Percentiles rank a stretch among this genome's conserved stretches.
These are phyloP conservation scores for Hymenoscyphus fructigenus DNA, from an alignment of 2,329 filamentous ascomycete genomes.

Conservation along the genomic window DNA sequence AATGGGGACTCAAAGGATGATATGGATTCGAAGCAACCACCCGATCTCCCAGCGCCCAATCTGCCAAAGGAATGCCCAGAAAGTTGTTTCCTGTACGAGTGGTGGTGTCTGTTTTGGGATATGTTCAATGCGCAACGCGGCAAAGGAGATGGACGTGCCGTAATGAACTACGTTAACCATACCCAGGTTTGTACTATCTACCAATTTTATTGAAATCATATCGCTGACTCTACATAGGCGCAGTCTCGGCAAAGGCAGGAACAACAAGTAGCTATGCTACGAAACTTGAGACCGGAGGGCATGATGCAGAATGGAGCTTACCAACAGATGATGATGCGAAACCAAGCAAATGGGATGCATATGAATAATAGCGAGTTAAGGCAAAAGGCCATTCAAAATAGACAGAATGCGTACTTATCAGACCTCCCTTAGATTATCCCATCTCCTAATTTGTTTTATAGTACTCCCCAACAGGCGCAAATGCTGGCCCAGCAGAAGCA, in stretches of 20 bases:
- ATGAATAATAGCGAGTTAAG: slow-evolving; percentile 62
- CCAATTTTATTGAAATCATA: slow-evolving; percentile 8
- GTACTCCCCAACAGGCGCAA: slow-evolving; percentile 57
- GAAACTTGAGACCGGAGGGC: slow-evolving; percentile 62
- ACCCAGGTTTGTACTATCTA: slow-evolving; percentile 66
- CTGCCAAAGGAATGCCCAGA: slow-evolving; percentile 64
- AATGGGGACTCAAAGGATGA: slow-evolving; percentile 82
- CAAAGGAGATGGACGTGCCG: slow-evolving; percentile 60
- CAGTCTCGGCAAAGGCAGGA: slow-evolving; percentile 73
- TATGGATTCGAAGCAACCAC: slow-evolving; percentile 69
- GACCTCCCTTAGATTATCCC: not conserved
- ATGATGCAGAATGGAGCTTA: slow-evolving; percentile 53
- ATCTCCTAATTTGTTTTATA: slow-evolving; percentile 15
- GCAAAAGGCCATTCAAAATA: slow-evolving; percentile 77
- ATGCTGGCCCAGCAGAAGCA: slow-evolving; percentile 69
- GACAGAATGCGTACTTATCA: slow-evolving; percentile 65
- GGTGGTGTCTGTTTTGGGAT: slow-evolving; percentile 98
- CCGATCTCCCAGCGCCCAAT: slow-evolving; percentile 75
- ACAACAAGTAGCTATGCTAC: slow-evolving; percentile 74
- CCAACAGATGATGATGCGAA: slow-evolving; percentile 69
- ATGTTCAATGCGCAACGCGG: slow-evolving; percentile 82
- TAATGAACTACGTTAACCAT: slow-evolving; percentile 75
- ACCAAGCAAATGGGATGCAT: slow-evolving; percentile 56
- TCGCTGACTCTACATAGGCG: slow-evolving; percentile 46
- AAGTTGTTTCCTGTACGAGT: slow-evolving; percentile 89